phyloP scores from a whole-genome alignment of 306 rosid genomes.

The Neltuma alba region DNA sequence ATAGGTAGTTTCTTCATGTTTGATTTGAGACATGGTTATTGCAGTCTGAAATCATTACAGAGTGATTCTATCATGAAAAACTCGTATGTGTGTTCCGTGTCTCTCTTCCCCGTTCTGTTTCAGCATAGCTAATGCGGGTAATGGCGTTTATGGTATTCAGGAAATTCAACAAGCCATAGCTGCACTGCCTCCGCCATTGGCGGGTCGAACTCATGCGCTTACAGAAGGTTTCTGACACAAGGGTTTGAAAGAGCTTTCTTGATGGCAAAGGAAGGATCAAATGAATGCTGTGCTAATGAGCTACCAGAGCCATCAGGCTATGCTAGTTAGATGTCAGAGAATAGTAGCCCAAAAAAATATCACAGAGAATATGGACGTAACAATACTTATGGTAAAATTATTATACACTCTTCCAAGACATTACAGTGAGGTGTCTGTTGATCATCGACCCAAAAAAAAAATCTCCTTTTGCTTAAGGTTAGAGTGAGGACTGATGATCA shows the following conservation, averaged over 20 bases:
- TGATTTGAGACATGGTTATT: slow-evolving; percentile 3
- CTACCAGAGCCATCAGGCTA: neutral
- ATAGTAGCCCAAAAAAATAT: neutral
- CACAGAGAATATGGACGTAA: neutral
- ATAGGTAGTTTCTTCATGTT: slow-evolving; percentile 17
- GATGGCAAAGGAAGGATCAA: neutral
- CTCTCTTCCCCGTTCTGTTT: neutral
- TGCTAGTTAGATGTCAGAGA: neutral
- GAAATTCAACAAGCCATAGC: slow-evolving; percentile 80
- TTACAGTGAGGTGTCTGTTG: neutral
- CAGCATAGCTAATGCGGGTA: neutral
- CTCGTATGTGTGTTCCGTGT: slow-evolving; percentile 5
- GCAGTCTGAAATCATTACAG: slow-evolving; percentile 24
- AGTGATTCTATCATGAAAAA: neutral
- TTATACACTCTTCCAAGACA: neutral
- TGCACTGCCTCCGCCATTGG: slow-evolving; percentile 62
- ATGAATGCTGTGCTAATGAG: neutral
- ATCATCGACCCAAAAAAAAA: too few species aligned
- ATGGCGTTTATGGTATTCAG: slow-evolving; percentile 46
- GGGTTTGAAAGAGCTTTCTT: slow-evolving; percentile 7
- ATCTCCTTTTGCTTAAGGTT: too few species aligned
- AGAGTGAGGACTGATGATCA: too few species aligned
- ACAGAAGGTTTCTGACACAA: slow-evolving; percentile 73
- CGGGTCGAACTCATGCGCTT: slow-evolving; percentile 76
- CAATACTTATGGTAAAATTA: neutral